These are phyloP conservation scores for Monosporozyma unispora DNA, from an alignment of 805 yeast genomes.

Conservation along the genomic window DNA sequence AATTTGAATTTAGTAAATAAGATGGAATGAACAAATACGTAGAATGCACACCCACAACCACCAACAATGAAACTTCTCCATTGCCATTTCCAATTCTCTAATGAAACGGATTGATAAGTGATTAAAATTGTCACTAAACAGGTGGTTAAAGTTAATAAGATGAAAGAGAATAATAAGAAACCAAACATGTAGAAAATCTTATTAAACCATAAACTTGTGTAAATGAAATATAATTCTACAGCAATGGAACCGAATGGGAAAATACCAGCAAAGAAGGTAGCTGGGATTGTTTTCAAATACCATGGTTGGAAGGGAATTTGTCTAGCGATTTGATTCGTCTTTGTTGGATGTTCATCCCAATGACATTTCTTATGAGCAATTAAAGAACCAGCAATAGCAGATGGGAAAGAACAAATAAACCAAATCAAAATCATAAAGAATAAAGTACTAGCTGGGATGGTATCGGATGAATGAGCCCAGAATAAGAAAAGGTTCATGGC, in stretches of 20 bases:
- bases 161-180: constrained; percentile 78
- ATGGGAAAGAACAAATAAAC: constrained; percentile 78
- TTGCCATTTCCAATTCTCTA: constrained; percentile 95
- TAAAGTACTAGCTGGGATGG: constrained; percentile 88
- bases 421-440: constrained; percentile 71
- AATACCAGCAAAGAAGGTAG: constrained; percentile 71
- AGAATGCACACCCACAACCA: constrained; percentile 80
- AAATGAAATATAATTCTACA: constrained; percentile 88
- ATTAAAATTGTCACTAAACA: constrained; percentile 70
- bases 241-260: constrained; percentile 94
- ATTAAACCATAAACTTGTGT: constrained; percentile 88
- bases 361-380: constrained; percentile 57
- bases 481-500: constrained; percentile 76
- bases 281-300: constrained; percentile 60
- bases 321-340: constrained; percentile 91
- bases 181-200: constrained; percentile 96
- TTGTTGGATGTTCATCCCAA: constrained; percentile 59
- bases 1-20: constrained; percentile 60
- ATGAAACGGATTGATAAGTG: constrained; percentile 74
- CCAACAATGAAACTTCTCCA: constrained; percentile 92
- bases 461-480: constrained; percentile 77
- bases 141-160: constrained; percentile 76
- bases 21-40: constrained; percentile 77
- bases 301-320: constrained; percentile 90
- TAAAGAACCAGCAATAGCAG: constrained; percentile 76